A percentile compares a stretch with the other conserved stretches of the same genome.
Conservation (phyloP, 2,329 filamentous ascomycete species). For the Phialocephala sp. region DNA sequence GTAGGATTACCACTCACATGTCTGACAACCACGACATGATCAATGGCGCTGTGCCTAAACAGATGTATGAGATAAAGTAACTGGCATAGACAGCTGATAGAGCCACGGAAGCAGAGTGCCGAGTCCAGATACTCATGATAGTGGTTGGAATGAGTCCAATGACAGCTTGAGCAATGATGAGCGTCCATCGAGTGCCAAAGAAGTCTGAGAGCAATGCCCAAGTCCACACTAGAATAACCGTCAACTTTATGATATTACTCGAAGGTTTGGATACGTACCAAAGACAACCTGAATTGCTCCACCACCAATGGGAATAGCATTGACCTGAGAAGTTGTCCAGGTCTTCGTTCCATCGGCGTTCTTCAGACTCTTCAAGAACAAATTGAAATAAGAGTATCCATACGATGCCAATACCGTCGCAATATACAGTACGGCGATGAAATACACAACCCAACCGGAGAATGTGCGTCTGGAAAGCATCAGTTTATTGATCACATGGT, state of each 20-base stretch:
- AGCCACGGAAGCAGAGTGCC: constrained; percentile 49
- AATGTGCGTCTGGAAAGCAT: constrained; percentile 48
- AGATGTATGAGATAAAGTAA: constrained; percentile 56
- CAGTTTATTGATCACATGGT: not conserved
- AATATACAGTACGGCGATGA: constrained; percentile 52
- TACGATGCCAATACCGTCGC: constrained; percentile 53
- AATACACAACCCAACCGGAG: constrained; percentile 51
- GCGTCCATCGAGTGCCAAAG: constrained; percentile 54
- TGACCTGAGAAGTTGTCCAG: constrained; percentile 53
- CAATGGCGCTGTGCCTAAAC: constrained; percentile 55
- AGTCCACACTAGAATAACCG: constrained; percentile 50
- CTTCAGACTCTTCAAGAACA: constrained; percentile 50
- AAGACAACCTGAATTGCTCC: constrained; percentile 55
- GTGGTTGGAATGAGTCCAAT: constrained; percentile 55
- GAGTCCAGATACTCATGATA: constrained; percentile 60
- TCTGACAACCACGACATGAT: constrained; percentile 60
- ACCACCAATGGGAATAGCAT: constrained; percentile 55
- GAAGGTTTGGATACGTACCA: not conserved
- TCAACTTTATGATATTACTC: not conserved
- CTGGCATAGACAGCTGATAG: constrained; percentile 55
- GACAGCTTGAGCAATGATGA: constrained; percentile 54
- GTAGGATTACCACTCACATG: constrained; percentile 39
- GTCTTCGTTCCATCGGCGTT: constrained; percentile 48
- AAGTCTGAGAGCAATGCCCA: constrained; percentile 59
- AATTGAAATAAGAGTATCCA: constrained; percentile 53